Evolutionary conservation across 2,329 filamentous ascomycete genomes (phyloP).

Genomic region (Celoporthe dispersa): DNA sequence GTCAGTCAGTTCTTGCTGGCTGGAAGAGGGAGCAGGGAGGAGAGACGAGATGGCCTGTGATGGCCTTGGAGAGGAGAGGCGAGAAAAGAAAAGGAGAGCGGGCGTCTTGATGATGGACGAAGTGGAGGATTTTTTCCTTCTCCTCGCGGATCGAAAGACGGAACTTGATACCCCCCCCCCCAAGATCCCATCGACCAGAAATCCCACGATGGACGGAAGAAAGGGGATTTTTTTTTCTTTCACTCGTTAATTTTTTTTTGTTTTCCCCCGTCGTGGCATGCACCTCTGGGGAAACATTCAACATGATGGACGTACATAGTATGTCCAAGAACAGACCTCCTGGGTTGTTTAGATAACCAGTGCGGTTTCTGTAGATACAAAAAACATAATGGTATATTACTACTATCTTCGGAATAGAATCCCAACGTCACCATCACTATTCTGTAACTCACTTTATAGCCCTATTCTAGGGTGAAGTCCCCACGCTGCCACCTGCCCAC

Average conservation of each 20-base stretch:
- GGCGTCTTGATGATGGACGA: not conserved
- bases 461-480: too few relatives aligned
- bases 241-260: not conserved
- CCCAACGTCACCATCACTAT: too few relatives aligned
- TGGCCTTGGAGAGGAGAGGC: not conserved
- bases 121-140: not conserved
- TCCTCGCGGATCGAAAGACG: conserved; percentile 1
- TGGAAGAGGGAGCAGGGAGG: not conserved
- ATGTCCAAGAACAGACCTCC: too few relatives aligned
- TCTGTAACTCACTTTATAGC: too few relatives aligned
- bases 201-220: not conserved
- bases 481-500: too few relatives aligned
- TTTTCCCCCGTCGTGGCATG: not conserved
- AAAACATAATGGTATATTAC: too few relatives aligned
- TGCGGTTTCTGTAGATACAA: too few relatives aligned
- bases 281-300: not conserved
- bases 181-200: not conserved
- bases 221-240: not conserved
- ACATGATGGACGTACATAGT: not conserved
- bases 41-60: not conserved
- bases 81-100: not conserved
- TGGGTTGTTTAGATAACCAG: too few relatives aligned
- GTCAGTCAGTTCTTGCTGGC: not conserved
- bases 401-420: too few relatives aligned
- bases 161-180: not conserved